phyloP scores from a whole-genome alignment of 306 rosid species.

The Pterocarpus macrocarpus region DNA sequence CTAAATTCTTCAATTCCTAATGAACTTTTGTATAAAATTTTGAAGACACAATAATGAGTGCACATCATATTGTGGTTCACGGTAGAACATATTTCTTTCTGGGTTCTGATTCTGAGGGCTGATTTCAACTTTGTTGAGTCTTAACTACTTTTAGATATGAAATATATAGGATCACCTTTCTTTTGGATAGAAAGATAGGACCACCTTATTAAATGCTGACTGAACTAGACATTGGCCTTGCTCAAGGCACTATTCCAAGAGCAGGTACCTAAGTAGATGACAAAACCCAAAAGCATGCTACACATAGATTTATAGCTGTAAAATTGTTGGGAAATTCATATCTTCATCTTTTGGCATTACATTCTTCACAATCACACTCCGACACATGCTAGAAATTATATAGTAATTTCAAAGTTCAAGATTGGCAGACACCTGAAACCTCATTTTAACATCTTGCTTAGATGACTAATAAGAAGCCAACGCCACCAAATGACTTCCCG shows the following conservation, averaged over 20 bases:
- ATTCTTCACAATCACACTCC: slow-evolving; percentile 30
- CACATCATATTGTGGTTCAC: not conserved
- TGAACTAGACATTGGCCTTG: slow-evolving; percentile 6
- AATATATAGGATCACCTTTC: slow-evolving; percentile 27
- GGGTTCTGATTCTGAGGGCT: not conserved
- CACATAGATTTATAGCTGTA: too few species aligned
- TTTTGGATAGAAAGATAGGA: slow-evolving; percentile 10
- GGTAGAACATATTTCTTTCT: slow-evolving; percentile 20
- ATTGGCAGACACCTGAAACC: slow-evolving; percentile 13
- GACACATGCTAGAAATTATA: slow-evolving; percentile 19
- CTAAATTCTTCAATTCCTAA: slow-evolving; percentile 11
- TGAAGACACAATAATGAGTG: slow-evolving; percentile 13
- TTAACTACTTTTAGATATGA: slow-evolving; percentile 3
- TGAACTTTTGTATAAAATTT: not conserved
- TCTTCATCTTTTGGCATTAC: slow-evolving; percentile 22
- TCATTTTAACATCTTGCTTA: slow-evolving; percentile 19
- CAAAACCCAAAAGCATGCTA: slow-evolving; percentile 8
- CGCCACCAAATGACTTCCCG: slow-evolving; percentile 10
- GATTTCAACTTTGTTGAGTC: slow-evolving; percentile 18
- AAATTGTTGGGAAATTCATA: not conserved
- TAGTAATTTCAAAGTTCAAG: slow-evolving; percentile 17
- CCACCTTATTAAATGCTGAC: slow-evolving; percentile 15
- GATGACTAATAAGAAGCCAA: slow-evolving; percentile 17
- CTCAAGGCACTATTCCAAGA: slow-evolving; percentile 40
- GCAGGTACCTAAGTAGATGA: slow-evolving; percentile 1